Evolutionary conservation across 805 yeast species (phyloP).

Genomic region (Candida hispaniensis): DNA sequence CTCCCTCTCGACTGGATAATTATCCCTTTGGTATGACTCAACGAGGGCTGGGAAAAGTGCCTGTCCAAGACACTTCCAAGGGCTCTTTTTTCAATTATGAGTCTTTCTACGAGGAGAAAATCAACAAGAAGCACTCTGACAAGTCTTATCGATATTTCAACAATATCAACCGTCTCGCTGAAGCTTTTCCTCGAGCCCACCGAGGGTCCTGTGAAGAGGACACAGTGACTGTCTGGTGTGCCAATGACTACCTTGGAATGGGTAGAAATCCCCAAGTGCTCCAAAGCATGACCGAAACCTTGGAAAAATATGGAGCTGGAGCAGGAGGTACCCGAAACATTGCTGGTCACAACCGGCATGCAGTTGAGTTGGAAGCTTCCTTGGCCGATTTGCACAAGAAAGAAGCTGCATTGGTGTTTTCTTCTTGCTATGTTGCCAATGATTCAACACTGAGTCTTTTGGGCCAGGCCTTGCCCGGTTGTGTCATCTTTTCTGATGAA

Average conservation of each 20-base stretch:
- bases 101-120: slow-evolving; percentile 55
- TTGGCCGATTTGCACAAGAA: slow-evolving; percentile 86
- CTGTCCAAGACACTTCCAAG: slow-evolving; percentile 17
- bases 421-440: slow-evolving; percentile 94
- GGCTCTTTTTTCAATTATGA: slow-evolving; percentile 52
- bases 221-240: slow-evolving; percentile 97
- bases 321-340: slow-evolving; percentile 99
- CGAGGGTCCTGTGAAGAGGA: slow-evolving; percentile 53
- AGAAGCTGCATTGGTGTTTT: slow-evolving; percentile 88
- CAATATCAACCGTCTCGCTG: slow-evolving; percentile 91
- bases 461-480: slow-evolving; percentile 81
- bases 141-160: slow-evolving; percentile 93
- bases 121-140: slow-evolving; percentile 67
- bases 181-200: slow-evolving; percentile 90
- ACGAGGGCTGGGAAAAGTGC: slow-evolving; percentile 12
- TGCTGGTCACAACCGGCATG: slow-evolving; percentile 91
- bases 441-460: slow-evolving; percentile 86
- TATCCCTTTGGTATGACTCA: slow-evolving; percentile 15
- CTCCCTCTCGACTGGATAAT: slow-evolving; percentile 14
- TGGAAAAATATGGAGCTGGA: slow-evolving; percentile 91
- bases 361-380: slow-evolving; percentile 78
- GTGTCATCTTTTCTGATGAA: slow-evolving; percentile 87
- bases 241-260: slow-evolving; percentile 95
- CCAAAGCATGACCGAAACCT: slow-evolving; percentile 62
- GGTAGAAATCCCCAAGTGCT: slow-evolving; percentile 69